Base-by-base conservation (phyloP, 805 yeast species). In the Saccharomycopsis sp. region DNA sequence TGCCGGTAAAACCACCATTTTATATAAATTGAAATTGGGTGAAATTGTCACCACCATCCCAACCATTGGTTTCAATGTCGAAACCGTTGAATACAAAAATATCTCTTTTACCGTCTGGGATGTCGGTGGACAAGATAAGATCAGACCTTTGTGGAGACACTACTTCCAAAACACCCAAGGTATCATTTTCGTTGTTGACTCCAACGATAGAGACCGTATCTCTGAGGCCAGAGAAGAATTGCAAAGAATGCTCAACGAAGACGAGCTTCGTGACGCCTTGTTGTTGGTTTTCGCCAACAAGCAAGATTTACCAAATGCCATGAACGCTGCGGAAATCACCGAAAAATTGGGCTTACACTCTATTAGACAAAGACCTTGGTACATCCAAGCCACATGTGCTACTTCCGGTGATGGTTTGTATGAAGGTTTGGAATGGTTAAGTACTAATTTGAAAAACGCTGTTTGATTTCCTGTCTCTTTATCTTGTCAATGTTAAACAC, bases 61-160 rank as follows among this genome's bases (percentile, higher is more conserved):
- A 75, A 91, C 97, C 65, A 90, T 91, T 75, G 97, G 97, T 70
- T 91, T 91, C 85, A 91, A 91, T 75, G 97, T 91, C 67, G 97
- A 91, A 78, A 91, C 97, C 62, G 97, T 91, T 69, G 97, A 91
- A 80, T 90, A 91, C 82, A 91, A 91, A 80, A 91, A 91, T 85
- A 89, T 91, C 75, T 87, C 96, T 50, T 91, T 91, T 79, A 90
- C 97, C 61, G 97, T 91, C 64, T 91, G 97, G 98, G 98, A 92
- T 83, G 97, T 91, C 68, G 98, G 98, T 87, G 98, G 98, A 83
- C 98, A 92, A 81, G 97, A 91, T 77, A 91, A 91, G 79, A 92
- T 92, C 71, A 89, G 98, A 79, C 97, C 98, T 61, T 80, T 92
- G 75, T 92, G 98, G 98, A 88, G 97, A 84, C 96, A 92, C 78